Percentiles rank a stretch among this genome's conserved stretches.
Conservation (phyloP, 352 stramenopile genomes). For the Phytophthora pisi region DNA sequence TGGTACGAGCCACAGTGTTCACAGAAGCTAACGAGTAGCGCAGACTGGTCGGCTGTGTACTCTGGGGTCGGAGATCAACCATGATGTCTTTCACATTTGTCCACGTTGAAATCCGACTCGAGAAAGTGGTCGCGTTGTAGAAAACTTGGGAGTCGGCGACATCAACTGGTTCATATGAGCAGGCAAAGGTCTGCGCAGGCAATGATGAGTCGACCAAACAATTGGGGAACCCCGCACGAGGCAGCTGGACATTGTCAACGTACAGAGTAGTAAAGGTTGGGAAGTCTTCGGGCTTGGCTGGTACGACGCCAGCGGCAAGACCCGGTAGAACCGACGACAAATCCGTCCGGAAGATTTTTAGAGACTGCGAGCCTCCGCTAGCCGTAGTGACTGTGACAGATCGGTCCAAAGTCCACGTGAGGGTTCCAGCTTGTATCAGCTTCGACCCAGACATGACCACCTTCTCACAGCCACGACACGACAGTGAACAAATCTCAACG, state of each 20-base stretch:
- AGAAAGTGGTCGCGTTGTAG: slow-evolving; percentile 53
- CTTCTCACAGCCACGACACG: slow-evolving; percentile 69
- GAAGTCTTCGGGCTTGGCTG: slow-evolving; percentile 37
- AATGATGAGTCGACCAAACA: slow-evolving; percentile 38
- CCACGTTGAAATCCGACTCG: slow-evolving; percentile 47
- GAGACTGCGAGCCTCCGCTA: slow-evolving; percentile 15
- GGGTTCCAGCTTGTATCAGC: slow-evolving; percentile 34
- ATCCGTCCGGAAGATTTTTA: slow-evolving; percentile 56
- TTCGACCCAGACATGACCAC: slow-evolving; percentile 60
- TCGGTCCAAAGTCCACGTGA: slow-evolving; percentile 52
- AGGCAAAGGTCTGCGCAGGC: slow-evolving; percentile 38
- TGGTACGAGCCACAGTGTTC: slow-evolving; percentile 18
- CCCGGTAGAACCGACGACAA: slow-evolving; percentile 51
- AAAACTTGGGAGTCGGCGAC: slow-evolving; percentile 25
- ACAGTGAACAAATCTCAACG: slow-evolving; percentile 61
- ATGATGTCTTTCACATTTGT: slow-evolving; percentile 27
- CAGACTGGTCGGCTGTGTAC: slow-evolving; percentile 39
- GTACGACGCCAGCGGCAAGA: slow-evolving; percentile 15
- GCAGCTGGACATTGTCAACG: slow-evolving; percentile 48
- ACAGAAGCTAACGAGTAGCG: slow-evolving; percentile 45
- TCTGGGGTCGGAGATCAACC: slow-evolving; percentile 43
- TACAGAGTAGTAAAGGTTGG: slow-evolving; percentile 57
- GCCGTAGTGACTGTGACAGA: slow-evolving; percentile 30
- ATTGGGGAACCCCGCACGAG: slow-evolving; percentile 64
- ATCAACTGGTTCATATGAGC: slow-evolving; percentile 37